phyloP scores from a whole-genome alignment of 1,284 basidiomycete genomes.

The Tilletia indica region DNA sequence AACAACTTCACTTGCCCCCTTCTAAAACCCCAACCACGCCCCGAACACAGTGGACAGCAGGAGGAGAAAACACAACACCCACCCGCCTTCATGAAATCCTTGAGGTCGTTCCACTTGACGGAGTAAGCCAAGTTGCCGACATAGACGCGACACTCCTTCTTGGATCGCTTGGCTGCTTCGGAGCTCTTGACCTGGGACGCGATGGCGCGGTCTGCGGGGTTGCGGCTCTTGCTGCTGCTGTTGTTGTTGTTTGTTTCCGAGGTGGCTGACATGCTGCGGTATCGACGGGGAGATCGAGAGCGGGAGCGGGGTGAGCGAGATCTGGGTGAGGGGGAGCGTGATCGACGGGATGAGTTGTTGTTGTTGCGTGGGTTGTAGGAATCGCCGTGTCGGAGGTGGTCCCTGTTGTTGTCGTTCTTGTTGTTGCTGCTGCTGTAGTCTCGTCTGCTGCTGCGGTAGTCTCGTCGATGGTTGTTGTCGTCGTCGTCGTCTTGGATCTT shows the following conservation, averaged over 20 bases:
- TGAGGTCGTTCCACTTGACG: conserved; percentile 93
- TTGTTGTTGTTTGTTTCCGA: not conserved
- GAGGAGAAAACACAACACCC: conserved; percentile 32
- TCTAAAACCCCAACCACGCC: conserved; percentile 69
- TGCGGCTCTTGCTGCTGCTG: not conserved
- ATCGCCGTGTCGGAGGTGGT: conserved; percentile 7
- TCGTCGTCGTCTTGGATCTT: not conserved
- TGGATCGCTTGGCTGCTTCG: conserved; percentile 75
- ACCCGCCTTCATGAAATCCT: conserved; percentile 58
- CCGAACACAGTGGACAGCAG: conserved; percentile 28
- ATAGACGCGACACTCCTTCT: conserved; percentile 95
- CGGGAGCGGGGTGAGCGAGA: conserved; percentile 6
- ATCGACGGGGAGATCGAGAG: not conserved
- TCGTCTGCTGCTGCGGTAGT: conserved; percentile 1
- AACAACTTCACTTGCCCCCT: too few relatives aligned
- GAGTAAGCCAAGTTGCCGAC: conserved; percentile 97
- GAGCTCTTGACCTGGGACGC: conserved; percentile 26
- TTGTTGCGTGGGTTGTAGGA: not conserved
- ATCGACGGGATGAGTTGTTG: not conserved
- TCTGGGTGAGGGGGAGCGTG: not conserved
- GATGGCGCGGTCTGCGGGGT: conserved; percentile 27
- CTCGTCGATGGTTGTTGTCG: not conserved
- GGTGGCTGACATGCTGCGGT: conserved; percentile 13
- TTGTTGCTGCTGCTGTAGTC: not conserved
- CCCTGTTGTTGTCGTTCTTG: not conserved